These are phyloP conservation scores for Fonsecaea multimorphosa DNA, from an alignment of 2,329 filamentous ascomycete genomes.

Conservation along the genomic window DNA sequence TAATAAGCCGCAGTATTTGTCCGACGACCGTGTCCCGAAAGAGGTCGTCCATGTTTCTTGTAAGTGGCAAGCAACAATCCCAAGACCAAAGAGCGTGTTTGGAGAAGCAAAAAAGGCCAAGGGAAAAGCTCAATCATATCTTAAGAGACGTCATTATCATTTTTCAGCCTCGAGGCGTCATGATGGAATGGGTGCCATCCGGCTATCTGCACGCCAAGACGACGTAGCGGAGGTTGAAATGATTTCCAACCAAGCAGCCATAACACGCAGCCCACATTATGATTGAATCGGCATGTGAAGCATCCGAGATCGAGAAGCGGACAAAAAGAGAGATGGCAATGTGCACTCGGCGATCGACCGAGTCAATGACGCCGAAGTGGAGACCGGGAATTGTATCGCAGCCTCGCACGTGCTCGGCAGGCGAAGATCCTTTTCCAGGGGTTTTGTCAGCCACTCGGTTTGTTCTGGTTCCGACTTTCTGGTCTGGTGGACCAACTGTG, in stretches of 20 bases:
- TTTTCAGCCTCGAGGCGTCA: conserved; percentile 41
- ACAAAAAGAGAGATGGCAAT: neutral
- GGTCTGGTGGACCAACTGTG: neutral
- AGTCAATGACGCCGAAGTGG: conserved; percentile 22
- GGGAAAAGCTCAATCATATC: neutral
- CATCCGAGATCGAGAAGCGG: conserved; percentile 38
- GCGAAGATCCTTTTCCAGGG: neutral
- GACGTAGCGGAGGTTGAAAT: conserved; percentile 56
- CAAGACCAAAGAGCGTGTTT: neutral
- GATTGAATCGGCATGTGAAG: conserved; percentile 4
- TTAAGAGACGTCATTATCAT: conserved; percentile 50
- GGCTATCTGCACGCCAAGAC: neutral
- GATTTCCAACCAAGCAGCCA: conserved; percentile 44
- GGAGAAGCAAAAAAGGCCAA: neutral
- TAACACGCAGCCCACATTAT: conserved; percentile 52
- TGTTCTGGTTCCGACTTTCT: conserved; percentile 16
- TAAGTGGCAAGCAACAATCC: neutral
- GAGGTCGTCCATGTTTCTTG: conserved; percentile 40
- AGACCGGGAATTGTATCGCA: neutral
- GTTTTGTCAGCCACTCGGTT: conserved; percentile 23
- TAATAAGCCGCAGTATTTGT: conserved; percentile 15
- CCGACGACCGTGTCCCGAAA: conserved; percentile 15
- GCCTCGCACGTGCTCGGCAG: conserved; percentile 21
- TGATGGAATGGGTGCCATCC: neutral
- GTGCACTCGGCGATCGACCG: neutral